Conservation (phyloP, 1,284 basidiomycete species). For the Cutaneotrichosporon mucoides region DNA sequence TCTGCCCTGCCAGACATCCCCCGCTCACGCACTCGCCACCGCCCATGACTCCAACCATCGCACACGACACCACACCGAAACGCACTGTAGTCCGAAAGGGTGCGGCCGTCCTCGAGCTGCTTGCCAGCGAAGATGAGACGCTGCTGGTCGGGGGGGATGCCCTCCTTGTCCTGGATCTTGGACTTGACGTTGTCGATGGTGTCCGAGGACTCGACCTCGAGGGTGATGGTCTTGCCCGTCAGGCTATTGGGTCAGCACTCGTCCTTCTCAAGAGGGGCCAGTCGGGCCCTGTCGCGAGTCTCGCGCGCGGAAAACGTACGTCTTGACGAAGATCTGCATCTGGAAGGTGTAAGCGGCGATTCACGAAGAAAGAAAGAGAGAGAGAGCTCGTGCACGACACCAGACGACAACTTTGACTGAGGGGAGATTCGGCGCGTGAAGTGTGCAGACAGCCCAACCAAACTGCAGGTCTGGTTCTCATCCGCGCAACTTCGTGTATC, state of each 20-base stretch:
- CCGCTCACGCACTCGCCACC: no score
- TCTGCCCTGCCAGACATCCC: no score
- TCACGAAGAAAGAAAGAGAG: no score
- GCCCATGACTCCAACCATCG: no score
- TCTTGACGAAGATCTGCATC: constrained; percentile 59
- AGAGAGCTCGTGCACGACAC: no score
- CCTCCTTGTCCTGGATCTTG: constrained; percentile 59
- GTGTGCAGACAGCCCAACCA: no score
- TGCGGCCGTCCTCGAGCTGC: constrained; percentile 95
- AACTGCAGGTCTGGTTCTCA: no score
- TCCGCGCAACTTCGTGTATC: no score
- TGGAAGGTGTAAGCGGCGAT: background rate
- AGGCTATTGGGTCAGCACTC: constrained; percentile 46
- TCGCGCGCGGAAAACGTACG: constrained; percentile 25
- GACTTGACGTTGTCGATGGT: constrained; percentile 62
- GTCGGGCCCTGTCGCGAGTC: background rate
- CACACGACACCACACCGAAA: constrained; percentile 10
- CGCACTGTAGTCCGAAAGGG: constrained; percentile 79
- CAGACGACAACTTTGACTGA: no score
- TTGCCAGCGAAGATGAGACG: constrained; percentile 92
- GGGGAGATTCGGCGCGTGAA: no score
- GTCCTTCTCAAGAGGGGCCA: background rate
- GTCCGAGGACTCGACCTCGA: constrained; percentile 59
- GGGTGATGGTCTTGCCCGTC: constrained; percentile 58
- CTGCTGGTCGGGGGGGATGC: constrained; percentile 89